Evolutionary conservation across 2,329 filamentous ascomycete genomes (phyloP), one percentile per base, ranked within the genome.

Genomic region (Aspergillus unguis): DNA sequence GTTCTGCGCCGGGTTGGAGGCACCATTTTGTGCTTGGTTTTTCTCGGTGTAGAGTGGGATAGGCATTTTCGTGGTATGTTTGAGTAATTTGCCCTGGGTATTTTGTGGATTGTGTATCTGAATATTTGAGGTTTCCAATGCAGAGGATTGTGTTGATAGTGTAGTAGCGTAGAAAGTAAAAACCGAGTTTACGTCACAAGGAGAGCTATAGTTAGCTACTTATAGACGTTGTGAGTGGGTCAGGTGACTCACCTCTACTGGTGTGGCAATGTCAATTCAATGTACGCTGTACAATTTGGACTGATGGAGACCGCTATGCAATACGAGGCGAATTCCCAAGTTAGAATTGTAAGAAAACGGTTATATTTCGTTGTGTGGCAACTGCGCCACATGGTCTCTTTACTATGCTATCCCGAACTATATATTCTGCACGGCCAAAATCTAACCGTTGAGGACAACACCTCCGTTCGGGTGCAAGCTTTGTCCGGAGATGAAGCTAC

Each of bases 401-500:
- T 17, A 17, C 17, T 17, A 17, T 17, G 17, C 17, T 17, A 17
- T 17, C 17, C 17, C 17, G 17, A 17, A 17, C 17, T 17, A 17
- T 17, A 17, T 17, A 17, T 17, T 27, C 9, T 29, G 26, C 4
- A 6, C 27, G 5, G 8, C 4, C 8, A 28, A 5, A 10, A 38
- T 11, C 54, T 67, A 77, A 8, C 72, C 70, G 59, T 80, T 80
- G 28, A 84, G 76, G 55, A 83, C 71, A 33, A 76, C 72, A 38
- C 81, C 81, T n/a, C 81, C 80, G 60, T 86, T 85, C 32, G 81
- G 77, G 65, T 87, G 83, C 46, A 87, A 73, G n/a, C 75, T 79
- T 75, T 92, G 89, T 1, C 90, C 89, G 48, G 82, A 86, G 42
- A 94, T 84, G 56, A 83, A 85, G 44, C 83, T 85, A 65, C 86